Percentiles rank a stretch among this genome's conserved stretches.
Evolutionary conservation across 2,329 filamentous ascomycete species (phyloP).

Genomic region (Diplodia intermedia): DNA sequence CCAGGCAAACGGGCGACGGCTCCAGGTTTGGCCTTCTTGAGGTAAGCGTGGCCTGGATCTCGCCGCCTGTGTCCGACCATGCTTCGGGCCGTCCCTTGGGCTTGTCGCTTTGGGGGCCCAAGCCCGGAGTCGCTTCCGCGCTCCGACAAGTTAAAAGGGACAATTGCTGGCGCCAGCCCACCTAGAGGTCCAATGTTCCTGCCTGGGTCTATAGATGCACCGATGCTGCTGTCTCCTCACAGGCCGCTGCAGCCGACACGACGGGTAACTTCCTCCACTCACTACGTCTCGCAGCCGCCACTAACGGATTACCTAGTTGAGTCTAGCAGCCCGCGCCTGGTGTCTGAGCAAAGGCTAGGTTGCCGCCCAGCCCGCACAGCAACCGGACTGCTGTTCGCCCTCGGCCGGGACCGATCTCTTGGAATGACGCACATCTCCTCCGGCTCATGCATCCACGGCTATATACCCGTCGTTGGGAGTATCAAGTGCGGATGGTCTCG

Average conservation of each 20-base stretch:
- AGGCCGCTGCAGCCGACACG: background rate
- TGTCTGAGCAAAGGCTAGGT: background rate
- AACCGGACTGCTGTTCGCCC: background rate
- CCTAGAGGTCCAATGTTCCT: no score
- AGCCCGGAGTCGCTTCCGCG: background rate
- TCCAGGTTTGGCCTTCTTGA: background rate
- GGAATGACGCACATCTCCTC: background rate
- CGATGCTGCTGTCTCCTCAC: background rate
- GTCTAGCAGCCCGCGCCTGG: conserved; percentile 1
- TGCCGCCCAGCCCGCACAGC: background rate
- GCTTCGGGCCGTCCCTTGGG: conserved; percentile 20
- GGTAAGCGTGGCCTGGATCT: background rate
- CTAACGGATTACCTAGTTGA: conserved; percentile 17
- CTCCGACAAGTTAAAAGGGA: background rate
- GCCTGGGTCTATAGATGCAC: background rate
- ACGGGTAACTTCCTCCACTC: background rate
- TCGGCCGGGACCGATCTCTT: background rate
- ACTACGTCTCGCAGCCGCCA: background rate
- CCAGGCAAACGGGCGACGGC: background rate
- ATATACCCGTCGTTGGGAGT: conserved; percentile 20
- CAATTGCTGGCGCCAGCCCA: background rate
- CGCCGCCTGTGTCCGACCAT: background rate
- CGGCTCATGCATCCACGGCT: conserved; percentile 11
- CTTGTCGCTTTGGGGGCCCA: background rate
- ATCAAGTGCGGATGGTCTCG: conserved; percentile 6